Base-by-base conservation (phyloP, 805 yeast genomes). In the Wickerhamiella kazuoi region DNA sequence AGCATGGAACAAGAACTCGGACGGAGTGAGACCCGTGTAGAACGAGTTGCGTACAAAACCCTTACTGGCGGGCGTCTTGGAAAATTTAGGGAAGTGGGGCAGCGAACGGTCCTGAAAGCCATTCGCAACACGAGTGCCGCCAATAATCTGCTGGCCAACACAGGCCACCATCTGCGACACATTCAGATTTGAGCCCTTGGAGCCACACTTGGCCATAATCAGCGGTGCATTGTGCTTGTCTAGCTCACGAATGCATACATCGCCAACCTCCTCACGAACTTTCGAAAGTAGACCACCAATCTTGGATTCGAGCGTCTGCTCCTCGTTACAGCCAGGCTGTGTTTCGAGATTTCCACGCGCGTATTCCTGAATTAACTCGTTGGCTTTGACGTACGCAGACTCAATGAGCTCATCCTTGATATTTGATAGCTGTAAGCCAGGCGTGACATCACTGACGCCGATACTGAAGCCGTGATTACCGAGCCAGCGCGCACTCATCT, bases 171-270 rank as follows among this genome's bases (percentile, higher is more conserved):
- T 90, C 66, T 90, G 99, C 13, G 98, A 90, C 23, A 90, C 98
- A 60, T 90, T 90, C 46, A 93, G 71, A 0, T 95, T 84, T 30
- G 97, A 90, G 61, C 99, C 99, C 60, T 90, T 90, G 32, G 97
- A 87, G 50, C 99, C 99, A 70, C 97, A 90, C 1, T 94, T 82
- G 11, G 99, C 96, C 99, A 90, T 90, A 55, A 90, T 87, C 53
- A 90, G 70, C 31, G 98, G 98, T 19, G 98, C 94, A 56, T 90
- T 90, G 37, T 83, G 71, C 38, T 78, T 72, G 48, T 81, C 95
- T 43, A 90, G 66, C 60, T 90, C 97, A 40, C 69, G 72, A 54
- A 93, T 87, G 68, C 98, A 93, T 44, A 84, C 94, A 49, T 87
- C 97, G 59, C 98, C 99, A 15, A 87, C 97, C 60, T 90, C 94